Conservation (phyloP, 441 rosid species). For the Isatis lusitanica region DNA sequence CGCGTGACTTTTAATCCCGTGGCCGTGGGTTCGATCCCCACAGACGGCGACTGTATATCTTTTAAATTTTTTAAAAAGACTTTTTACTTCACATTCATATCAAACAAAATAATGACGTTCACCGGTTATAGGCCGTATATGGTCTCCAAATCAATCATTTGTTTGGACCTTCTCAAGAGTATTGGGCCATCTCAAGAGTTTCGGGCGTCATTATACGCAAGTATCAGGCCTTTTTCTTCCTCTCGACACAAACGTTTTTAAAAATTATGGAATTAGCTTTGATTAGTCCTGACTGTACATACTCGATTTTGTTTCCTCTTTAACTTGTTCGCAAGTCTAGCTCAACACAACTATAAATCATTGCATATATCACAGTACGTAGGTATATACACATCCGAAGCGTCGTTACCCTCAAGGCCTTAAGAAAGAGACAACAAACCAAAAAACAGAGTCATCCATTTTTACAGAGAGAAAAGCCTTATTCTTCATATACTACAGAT, state of each 20-base stretch:
- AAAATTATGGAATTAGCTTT: too few species aligned
- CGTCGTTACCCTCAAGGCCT: neutral
- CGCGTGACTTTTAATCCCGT: slow-evolving; percentile 46
- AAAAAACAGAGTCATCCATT: slow-evolving; percentile 8
- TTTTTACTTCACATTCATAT: too few species aligned
- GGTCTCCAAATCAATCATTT: neutral
- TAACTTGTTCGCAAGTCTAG: neutral
- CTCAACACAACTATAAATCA: neutral
- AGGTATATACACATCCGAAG: neutral
- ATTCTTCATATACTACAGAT: slow-evolving; percentile 16
- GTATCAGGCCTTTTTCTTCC: neutral
- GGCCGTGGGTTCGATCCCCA: slow-evolving; percentile 36
- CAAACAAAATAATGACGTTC: too few species aligned
- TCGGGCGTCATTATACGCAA: too few species aligned
- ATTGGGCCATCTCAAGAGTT: neutral
- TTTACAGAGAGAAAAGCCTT: neutral
- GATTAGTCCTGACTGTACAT: too few species aligned
- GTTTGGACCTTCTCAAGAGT: too few species aligned
- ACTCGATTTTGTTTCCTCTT: too few species aligned
- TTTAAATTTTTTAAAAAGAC: too few species aligned
- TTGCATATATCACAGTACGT: neutral
- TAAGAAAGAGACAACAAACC: slow-evolving; percentile 9
- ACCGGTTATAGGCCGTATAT: neutral
- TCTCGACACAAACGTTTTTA: neutral
- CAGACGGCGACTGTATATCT: neutral